Conservation (phyloP, 805 yeast genomes). For the Clavispora fructus region DNA sequence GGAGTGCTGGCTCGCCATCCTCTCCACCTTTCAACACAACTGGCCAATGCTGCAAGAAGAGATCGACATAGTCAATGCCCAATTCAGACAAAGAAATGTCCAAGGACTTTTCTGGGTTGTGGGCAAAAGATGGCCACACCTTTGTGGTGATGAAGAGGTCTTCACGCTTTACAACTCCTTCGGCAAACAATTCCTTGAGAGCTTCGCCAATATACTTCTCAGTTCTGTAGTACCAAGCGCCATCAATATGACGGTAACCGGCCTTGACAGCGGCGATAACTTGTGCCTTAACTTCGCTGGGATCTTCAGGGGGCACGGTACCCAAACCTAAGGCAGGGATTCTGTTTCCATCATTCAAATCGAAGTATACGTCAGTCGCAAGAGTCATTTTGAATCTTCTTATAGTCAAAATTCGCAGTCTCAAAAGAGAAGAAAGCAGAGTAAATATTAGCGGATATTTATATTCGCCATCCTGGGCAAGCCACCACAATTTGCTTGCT, state of each 20-base stretch:
- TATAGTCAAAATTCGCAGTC: not conserved
- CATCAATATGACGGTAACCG: slow-evolving; percentile 46
- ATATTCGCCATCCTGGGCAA: not conserved
- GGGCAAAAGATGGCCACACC: slow-evolving; percentile 42
- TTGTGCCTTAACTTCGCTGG: slow-evolving; percentile 27
- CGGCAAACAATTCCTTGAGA: slow-evolving; percentile 33
- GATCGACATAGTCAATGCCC: slow-evolving; percentile 61
- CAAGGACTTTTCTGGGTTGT: slow-evolving; percentile 37
- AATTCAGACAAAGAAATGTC: slow-evolving; percentile 36
- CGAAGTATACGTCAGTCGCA: slow-evolving; percentile 19
- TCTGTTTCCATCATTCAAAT: slow-evolving; percentile 50
- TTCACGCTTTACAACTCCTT: slow-evolving; percentile 59
- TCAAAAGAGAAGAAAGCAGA: not conserved
- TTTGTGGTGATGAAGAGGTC: slow-evolving; percentile 71
- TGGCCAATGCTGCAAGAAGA: slow-evolving; percentile 60
- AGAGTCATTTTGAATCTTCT: not conserved
- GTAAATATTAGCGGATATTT: not conserved
- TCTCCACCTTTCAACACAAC: slow-evolving; percentile 36
- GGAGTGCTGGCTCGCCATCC: slow-evolving; percentile 33
- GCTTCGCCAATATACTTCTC: slow-evolving; percentile 60
- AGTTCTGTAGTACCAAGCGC: slow-evolving; percentile 52
- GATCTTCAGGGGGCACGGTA: slow-evolving; percentile 28
- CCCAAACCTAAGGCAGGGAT: slow-evolving; percentile 73
- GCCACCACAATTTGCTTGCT: not conserved
- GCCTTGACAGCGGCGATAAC: slow-evolving; percentile 37